These are phyloP conservation scores for Leptographium procerum DNA, from an alignment of 2,329 filamentous ascomycete species.

Conservation along the genomic window DNA sequence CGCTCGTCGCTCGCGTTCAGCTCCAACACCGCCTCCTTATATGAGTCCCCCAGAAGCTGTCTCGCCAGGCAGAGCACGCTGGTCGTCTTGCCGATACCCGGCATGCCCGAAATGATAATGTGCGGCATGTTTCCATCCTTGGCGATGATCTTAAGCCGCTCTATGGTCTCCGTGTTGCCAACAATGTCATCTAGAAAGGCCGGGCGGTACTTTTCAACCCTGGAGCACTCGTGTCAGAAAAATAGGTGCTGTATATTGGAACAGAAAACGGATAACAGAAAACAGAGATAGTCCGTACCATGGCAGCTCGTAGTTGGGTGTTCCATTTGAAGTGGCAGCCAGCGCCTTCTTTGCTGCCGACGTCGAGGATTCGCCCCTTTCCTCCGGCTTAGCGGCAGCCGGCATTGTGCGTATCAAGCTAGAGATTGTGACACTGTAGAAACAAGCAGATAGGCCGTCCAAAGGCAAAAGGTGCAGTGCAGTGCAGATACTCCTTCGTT, in stretches of 20 bases:
- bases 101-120: constrained; percentile 98
- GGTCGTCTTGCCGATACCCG: constrained; percentile 96
- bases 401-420: constrained; percentile 27
- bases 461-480: not conserved
- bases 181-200: constrained; percentile 94
- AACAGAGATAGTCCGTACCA: constrained; percentile 48
- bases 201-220: constrained; percentile 97
- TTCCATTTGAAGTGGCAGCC: constrained; percentile 36
- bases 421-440: not conserved
- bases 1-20: constrained; percentile 94
- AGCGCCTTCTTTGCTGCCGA: constrained; percentile 45
- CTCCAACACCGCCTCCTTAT: constrained; percentile 95
- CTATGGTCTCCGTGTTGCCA: constrained; percentile 94
- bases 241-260: not conserved
- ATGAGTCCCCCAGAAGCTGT: constrained; percentile 81
- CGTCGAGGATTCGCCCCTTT: constrained; percentile 49
- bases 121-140: constrained; percentile 99
- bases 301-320: constrained; percentile 60
- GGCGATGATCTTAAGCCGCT: constrained; percentile 94
- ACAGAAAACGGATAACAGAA: not conserved
- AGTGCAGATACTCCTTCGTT: not conserved
- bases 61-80: constrained; percentile 87
- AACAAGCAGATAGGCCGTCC: not conserved
- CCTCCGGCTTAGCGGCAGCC: constrained; percentile 33
- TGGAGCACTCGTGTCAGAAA: constrained; percentile 22